phyloP scores from a whole-genome alignment of 1,284 basidiomycete genomes.

The Xanthoconium separans region DNA sequence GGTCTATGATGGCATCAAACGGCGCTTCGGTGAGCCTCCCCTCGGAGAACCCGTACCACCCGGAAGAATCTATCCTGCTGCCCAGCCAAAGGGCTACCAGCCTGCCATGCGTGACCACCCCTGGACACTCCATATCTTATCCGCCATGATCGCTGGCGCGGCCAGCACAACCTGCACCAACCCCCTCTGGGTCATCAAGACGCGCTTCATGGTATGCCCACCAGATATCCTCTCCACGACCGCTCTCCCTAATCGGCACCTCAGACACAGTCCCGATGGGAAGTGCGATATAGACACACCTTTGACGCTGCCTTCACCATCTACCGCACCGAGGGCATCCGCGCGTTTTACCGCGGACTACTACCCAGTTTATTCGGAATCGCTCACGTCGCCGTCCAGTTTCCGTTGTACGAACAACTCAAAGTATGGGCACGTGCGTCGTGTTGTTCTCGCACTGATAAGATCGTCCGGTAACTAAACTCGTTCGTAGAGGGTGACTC shows the following conservation, averaged over 20 bases:
- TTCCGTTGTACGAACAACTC: conserved; percentile 91
- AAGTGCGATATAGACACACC: conserved; percentile 82
- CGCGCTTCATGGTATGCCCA: conserved; percentile 89
- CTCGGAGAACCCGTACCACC: conserved; percentile 39
- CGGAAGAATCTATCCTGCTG: conserved; percentile 70
- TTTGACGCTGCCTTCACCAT: conserved; percentile 85
- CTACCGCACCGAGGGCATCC: conserved; percentile 79
- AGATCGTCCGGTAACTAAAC: conserved; percentile 3
- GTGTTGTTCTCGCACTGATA: neutral
- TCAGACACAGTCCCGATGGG: conserved; percentile 74
- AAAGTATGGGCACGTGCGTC: conserved; percentile 81
- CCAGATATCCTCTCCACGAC: neutral
- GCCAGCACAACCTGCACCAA: conserved; percentile 89
- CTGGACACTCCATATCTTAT: conserved; percentile 84
- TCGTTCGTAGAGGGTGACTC: conserved; percentile 48
- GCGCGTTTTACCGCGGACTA: conserved; percentile 90
- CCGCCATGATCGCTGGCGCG: conserved; percentile 91
- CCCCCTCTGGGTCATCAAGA: conserved; percentile 97
- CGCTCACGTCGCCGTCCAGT: conserved; percentile 91
- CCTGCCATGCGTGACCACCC: conserved; percentile 73
- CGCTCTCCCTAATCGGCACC: conserved; percentile 3
- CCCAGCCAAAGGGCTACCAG: conserved; percentile 79
- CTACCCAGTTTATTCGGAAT: conserved; percentile 89
- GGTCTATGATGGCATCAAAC: conserved; percentile 95
- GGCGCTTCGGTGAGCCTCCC: conserved; percentile 67